These are phyloP conservation scores for Fusarium coffeatum DNA, from an alignment of 2,329 filamentous ascomycete species.

Conservation along the genomic window DNA sequence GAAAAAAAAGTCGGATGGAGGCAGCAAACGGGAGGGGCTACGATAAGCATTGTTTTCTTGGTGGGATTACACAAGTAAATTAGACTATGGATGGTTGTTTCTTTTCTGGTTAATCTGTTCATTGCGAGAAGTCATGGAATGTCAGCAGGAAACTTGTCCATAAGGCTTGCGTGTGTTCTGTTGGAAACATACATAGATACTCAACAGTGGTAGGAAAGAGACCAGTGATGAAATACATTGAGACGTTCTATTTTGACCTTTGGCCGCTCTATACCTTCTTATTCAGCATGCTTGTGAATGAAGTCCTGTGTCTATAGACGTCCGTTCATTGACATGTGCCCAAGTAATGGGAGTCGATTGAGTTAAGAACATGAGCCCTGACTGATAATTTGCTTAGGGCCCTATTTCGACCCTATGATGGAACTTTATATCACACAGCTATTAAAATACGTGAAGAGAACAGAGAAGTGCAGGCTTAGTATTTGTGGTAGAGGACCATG, in stretches of 20 bases:
- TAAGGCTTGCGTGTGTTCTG: slow-evolving; percentile 18
- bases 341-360: background rate
- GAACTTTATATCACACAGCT: background rate
- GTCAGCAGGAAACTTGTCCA: slow-evolving; percentile 34
- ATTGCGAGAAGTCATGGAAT: slow-evolving; percentile 35
- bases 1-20: slow-evolving; percentile 16
- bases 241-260: background rate
- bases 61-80: slow-evolving; percentile 43
- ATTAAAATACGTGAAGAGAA: background rate
- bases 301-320: background rate
- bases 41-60: slow-evolving; percentile 45
- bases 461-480: background rate
- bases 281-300: background rate
- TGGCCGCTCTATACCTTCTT: background rate
- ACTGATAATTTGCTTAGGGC: background rate
- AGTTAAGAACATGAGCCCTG: background rate
- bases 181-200: slow-evolving; percentile 40
- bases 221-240: slow-evolving; percentile 25
- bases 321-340: background rate
- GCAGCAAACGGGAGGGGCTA: slow-evolving; percentile 39
- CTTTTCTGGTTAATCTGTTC: slow-evolving; percentile 46
- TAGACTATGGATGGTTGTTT: slow-evolving; percentile 49
- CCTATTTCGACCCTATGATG: background rate
- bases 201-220: slow-evolving; percentile 34
- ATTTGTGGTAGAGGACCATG: background rate